Conservation (phyloP, 2,329 filamentous ascomycete species). For the Paramyrothecium sp. region DNA sequence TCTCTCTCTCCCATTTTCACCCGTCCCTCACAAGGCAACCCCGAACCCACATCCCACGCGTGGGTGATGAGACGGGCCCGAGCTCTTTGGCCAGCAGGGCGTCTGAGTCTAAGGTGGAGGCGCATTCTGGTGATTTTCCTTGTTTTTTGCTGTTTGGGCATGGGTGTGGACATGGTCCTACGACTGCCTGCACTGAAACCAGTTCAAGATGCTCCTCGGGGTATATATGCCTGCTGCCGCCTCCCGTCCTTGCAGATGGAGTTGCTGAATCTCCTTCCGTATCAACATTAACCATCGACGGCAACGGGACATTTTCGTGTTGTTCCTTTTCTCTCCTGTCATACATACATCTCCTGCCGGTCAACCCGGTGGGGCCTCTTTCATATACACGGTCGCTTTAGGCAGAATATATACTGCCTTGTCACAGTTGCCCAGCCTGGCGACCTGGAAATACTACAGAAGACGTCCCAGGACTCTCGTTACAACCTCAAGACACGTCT, state of each 20-base stretch:
- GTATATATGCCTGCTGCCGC: neutral
- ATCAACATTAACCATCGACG: neutral
- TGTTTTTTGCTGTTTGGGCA: neutral
- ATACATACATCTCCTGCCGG: neutral
- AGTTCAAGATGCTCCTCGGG: neutral
- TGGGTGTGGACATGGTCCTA: neutral
- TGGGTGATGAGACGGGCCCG: neutral
- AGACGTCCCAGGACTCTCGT: slow-evolving; percentile 9
- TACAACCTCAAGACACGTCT: neutral
- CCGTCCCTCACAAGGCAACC: neutral
- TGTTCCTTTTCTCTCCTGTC: neutral
- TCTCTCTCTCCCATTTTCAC: neutral
- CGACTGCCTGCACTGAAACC: neutral
- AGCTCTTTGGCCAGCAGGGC: neutral
- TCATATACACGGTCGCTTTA: neutral
- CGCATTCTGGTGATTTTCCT: neutral
- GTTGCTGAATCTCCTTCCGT: neutral
- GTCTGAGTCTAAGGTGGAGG: neutral
- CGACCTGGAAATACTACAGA: slow-evolving; percentile 12
- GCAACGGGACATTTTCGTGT: neutral
- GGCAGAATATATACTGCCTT: neutral
- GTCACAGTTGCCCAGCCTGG: slow-evolving; percentile 7
- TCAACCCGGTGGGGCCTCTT: slow-evolving; percentile 1
- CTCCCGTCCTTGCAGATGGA: neutral
- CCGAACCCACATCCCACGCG: neutral